Base-by-base conservation (phyloP, 805 yeast species). In the Dipodascus geniculatus region DNA sequence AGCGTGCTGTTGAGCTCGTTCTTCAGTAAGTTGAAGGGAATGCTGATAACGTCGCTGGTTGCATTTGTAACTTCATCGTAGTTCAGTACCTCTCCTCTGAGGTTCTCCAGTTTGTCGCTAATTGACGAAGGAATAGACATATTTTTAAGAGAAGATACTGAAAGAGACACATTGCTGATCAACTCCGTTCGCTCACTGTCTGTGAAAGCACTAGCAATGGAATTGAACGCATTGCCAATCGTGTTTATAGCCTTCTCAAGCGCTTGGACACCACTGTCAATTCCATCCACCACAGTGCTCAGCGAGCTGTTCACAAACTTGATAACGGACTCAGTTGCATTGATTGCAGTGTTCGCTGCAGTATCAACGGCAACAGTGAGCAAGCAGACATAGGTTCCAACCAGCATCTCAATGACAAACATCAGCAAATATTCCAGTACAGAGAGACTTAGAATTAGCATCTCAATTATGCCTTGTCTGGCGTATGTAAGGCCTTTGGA, bases 351-450 rank as follows among this genome's bases (percentile, higher is more conserved):
- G 58, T 80, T 81, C 1, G 82, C 83, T 0, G 86, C 76, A 2
- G 90, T 87, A 61, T 80, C 82, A 3, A 90, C 72, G 0, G 89
- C 79, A 3, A 93, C 82, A 0, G 85, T 79, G 14, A 88, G 65
- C 14, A 93, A 71, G 66, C 99, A 93, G 0, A 85, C 83, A 67
- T 87, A 87, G 0, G 98, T 93, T 0, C 97, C 98, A 1, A 89
- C 66, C 50, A 85, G 78, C 58, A 91, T 61, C 31, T 89, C 88
- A 6, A 91, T 69, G 4, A 80, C 70, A 63, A 91, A 87, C 2
- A 79, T 63, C 0, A 87, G 64, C 44, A 89, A 57, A 47, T 75
- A 73, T 59, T 85, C 83, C 4, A 82, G 69, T 0, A 81, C 83
- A 0, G 79, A 76, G 0, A 87, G 63, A 9, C 80, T 60, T 50